Evolutionary conservation across 345 rosid species (phyloP).

Genomic region (Gossypium herbaceum): DNA sequence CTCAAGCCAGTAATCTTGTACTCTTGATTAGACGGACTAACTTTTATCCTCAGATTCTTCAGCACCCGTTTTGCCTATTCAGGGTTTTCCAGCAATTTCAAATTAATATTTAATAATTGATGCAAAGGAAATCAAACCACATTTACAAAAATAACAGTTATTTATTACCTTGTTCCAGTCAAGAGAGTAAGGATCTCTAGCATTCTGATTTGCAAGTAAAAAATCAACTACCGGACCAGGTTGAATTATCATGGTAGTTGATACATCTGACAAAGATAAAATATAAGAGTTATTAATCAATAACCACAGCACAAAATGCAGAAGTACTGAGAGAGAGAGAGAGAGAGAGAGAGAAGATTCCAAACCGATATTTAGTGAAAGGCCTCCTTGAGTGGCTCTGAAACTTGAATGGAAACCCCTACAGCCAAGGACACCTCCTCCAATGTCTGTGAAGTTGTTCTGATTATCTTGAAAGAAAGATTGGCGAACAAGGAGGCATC

Average conservation of each 20-base stretch:
- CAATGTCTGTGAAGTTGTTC: conserved; percentile 58
- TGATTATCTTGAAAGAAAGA: conserved; percentile 79
- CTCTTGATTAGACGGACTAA: conserved; percentile 69
- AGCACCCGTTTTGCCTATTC: conserved; percentile 66
- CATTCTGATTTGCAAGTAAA: conserved; percentile 60
- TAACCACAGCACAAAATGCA: neutral
- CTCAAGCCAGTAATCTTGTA: conserved; percentile 81
- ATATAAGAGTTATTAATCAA: conserved; percentile 11
- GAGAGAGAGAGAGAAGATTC: neutral
- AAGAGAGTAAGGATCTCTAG: conserved; percentile 46
- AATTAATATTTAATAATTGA: neutral
- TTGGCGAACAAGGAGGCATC: conserved; percentile 91
- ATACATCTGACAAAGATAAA: conserved; percentile 50
- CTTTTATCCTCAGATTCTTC: conserved; percentile 70
- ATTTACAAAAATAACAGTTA: neutral
- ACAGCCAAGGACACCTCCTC: conserved; percentile 83
- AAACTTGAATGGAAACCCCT: conserved; percentile 86
- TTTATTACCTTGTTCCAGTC: conserved; percentile 77
- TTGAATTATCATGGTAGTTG: conserved; percentile 83
- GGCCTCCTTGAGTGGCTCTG: conserved; percentile 77
- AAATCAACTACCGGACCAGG: conserved; percentile 84
- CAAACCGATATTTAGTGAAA: conserved; percentile 83
- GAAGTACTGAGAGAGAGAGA: neutral
- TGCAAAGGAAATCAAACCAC: neutral
- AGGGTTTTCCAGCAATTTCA: neutral